These are phyloP conservation scores for sweet orange (Citrus sinensis) DNA, from an alignment of 345 rosid genomes.

Conservation along the genomic window DNA sequence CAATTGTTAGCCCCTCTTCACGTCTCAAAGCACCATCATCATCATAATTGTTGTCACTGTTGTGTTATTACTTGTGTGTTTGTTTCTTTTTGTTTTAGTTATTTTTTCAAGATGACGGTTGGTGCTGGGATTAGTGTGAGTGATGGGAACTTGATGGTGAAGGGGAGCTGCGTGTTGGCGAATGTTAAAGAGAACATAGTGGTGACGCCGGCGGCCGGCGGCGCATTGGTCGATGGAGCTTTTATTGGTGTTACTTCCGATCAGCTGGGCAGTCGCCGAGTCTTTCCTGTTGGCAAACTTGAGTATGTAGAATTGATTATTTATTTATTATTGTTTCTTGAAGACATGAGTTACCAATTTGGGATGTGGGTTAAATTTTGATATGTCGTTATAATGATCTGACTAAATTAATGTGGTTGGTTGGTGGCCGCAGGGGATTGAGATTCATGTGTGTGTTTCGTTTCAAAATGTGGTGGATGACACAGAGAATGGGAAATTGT, in stretches of 20 bases:
- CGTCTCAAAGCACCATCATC: neutral
- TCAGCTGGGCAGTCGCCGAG: slow-evolving; percentile 46
- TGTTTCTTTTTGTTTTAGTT: neutral
- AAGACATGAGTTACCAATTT: neutral
- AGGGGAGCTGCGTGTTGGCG: slow-evolving; percentile 37
- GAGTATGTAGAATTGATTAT: slow-evolving; percentile 28
- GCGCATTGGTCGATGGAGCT: slow-evolving; percentile 43
- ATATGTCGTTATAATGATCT: neutral
- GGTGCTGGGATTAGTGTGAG: slow-evolving; percentile 51
- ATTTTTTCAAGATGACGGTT: slow-evolving; percentile 37
- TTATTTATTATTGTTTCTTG: neutral
- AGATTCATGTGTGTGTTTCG: slow-evolving; percentile 64
- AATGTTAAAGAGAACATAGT: slow-evolving; percentile 41
- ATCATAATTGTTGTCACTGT: neutral
- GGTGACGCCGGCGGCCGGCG: slow-evolving; percentile 37
- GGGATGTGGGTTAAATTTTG: neutral
- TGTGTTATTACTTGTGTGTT: neutral
- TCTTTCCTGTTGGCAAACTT: slow-evolving; percentile 62
- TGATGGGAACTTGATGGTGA: slow-evolving; percentile 48
- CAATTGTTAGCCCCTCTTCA: neutral
- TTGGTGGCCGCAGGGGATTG: slow-evolving; percentile 44
- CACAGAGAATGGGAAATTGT: slow-evolving; percentile 61
- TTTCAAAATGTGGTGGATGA: slow-evolving; percentile 82
- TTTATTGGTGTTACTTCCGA: slow-evolving; percentile 55
- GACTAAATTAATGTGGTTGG: neutral